Evolutionary conservation across 805 yeast genomes (phyloP).

Genomic region (Lachancea sp.): DNA sequence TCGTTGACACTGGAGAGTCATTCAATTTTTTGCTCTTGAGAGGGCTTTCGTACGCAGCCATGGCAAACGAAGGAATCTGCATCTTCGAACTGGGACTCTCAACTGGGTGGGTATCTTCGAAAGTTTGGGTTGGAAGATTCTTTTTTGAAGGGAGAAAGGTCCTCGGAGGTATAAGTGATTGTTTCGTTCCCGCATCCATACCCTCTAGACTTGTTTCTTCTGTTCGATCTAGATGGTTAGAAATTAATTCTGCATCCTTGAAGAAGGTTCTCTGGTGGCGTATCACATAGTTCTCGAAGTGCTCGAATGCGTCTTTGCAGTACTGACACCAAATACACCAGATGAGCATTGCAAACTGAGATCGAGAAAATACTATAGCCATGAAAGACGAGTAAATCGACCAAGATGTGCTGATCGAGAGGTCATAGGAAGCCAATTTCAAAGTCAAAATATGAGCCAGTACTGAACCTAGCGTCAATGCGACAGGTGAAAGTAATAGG

Average conservation of each 20-base stretch:
- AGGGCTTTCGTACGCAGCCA: conserved; percentile 9
- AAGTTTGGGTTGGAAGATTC: not conserved
- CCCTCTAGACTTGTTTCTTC: not conserved
- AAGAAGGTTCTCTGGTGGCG: conserved; percentile 2
- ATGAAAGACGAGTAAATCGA: conserved; percentile 4
- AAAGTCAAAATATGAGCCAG: conserved; percentile 3
- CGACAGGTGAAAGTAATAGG: conserved; percentile 2
- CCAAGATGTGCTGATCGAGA: not conserved
- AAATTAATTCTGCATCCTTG: conserved; percentile 5
- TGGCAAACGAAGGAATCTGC: conserved; percentile 1
- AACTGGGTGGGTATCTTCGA: not conserved
- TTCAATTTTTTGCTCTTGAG: conserved; percentile 1
- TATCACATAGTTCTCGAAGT: conserved; percentile 1
- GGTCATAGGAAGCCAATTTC: not conserved
- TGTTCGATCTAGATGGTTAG: conserved; percentile 2
- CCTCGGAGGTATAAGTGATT: not conserved
- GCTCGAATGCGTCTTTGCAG: conserved; percentile 6
- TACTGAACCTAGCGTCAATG: not conserved
- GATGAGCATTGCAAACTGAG: conserved; percentile 7
- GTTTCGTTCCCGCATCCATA: conserved; percentile 4
- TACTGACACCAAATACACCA: conserved; percentile 6
- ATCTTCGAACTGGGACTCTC: not conserved
- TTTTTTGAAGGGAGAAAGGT: not conserved
- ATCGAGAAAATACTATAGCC: conserved; percentile 4
- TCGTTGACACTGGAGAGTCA: not conserved